Percentiles rank a stretch among this genome's conserved stretches.
phyloP scores from a whole-genome alignment of 2,329 filamentous ascomycete species.

The Pleurostoma richardsiae region DNA sequence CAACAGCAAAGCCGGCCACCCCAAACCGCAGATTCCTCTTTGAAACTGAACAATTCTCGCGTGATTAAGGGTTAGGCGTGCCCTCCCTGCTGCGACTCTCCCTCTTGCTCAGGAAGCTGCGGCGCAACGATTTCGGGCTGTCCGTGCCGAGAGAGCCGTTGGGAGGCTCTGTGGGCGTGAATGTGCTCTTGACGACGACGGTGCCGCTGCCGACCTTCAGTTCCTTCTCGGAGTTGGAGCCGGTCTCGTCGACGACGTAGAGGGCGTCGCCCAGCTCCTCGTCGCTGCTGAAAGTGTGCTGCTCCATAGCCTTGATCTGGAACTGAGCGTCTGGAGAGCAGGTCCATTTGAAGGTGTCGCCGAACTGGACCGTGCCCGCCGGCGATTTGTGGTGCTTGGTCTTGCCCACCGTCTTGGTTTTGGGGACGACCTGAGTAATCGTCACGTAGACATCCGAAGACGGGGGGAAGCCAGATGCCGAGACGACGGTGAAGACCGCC shows the following conservation, averaged over 20 bases:
- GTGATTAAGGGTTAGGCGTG: conserved; percentile 20
- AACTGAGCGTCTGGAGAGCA: conserved; percentile 83
- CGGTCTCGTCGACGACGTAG: conserved; percentile 88
- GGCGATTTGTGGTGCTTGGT: conserved; percentile 82
- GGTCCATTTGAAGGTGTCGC: conserved; percentile 72
- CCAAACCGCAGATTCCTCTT: too few species aligned
- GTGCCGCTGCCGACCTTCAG: conserved; percentile 68
- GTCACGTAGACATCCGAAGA: conserved; percentile 74
- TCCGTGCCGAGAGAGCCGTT: conserved; percentile 27
- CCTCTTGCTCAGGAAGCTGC: conserved; percentile 52
- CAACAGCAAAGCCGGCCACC: too few species aligned
- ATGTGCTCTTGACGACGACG: conserved; percentile 70
- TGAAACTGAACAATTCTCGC: too few species aligned
- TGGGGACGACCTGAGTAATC: conserved; percentile 62
- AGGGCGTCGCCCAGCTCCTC: conserved; percentile 76
- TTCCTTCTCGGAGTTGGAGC: conserved; percentile 63
- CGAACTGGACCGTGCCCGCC: conserved; percentile 61
- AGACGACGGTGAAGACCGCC: conserved; percentile 75
- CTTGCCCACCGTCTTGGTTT: conserved; percentile 80
- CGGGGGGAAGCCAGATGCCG: conserved; percentile 71
- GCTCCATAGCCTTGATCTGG: conserved; percentile 79
- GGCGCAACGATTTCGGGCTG: conserved; percentile 43
- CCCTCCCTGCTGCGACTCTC: conserved; percentile 42
- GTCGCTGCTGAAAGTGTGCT: conserved; percentile 78
- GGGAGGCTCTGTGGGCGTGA: conserved; percentile 46